Conservation (phyloP, 208 protist species). For the Leishmania major region DNA sequence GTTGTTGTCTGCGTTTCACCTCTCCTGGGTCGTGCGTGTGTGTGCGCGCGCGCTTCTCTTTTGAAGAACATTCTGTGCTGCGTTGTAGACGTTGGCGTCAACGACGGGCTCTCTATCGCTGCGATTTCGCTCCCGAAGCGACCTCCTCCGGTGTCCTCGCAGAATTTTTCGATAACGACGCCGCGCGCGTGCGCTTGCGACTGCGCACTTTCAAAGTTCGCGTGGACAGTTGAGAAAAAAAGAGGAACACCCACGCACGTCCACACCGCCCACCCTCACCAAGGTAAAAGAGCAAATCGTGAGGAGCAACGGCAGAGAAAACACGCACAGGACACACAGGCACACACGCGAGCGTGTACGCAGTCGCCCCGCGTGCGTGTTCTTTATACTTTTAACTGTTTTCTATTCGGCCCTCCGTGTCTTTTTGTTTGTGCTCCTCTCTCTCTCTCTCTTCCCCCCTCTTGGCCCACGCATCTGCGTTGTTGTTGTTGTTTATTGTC, state of each 20-base stretch:
- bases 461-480: not conserved
- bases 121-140: not conserved
- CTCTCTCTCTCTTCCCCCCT: too few relatives aligned
- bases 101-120: not conserved
- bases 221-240: not conserved
- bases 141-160: not conserved
- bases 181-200: not conserved
- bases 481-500: not conserved
- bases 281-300: not conserved
- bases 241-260: not conserved
- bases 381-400: not conserved
- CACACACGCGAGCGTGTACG: not conserved
- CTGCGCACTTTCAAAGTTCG: not conserved
- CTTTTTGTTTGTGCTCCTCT: not conserved
- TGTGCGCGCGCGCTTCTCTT: not conserved
- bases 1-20: conserved; percentile 4
- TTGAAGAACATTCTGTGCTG: not conserved
- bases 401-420: not conserved
- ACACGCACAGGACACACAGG: not conserved
- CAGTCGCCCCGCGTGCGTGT: not conserved
- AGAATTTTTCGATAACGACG: not conserved
- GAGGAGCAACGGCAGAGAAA: not conserved
- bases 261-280: not conserved
- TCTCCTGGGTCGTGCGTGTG: not conserved
- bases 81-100: not conserved